Evolutionary conservation across 2,329 filamentous ascomycete genomes (phyloP).

Genomic region (Bertia moriformis): DNA sequence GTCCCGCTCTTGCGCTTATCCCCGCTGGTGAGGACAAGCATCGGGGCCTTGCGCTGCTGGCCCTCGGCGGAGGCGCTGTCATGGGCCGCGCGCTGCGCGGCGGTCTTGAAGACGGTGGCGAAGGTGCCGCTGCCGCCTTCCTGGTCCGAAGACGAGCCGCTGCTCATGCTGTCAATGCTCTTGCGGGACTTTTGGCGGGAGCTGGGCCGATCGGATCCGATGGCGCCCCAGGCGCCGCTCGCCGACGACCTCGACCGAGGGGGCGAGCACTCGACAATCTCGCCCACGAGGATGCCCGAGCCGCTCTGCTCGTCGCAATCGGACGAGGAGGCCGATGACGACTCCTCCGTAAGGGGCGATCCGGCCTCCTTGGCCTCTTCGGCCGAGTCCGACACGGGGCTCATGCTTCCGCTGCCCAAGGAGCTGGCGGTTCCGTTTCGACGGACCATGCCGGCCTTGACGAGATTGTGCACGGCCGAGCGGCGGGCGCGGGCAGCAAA

Average conservation of each 20-base stretch:
- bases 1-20: conserved; percentile 22
- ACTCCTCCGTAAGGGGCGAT: conserved; percentile 56
- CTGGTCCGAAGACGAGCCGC: conserved; percentile 29
- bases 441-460: conserved; percentile 76
- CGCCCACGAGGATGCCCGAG: conserved; percentile 69
- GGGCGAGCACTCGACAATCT: conserved; percentile 49
- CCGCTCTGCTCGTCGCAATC: conserved; percentile 53
- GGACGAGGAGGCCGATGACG: too few relatives aligned
- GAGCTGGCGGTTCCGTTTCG: conserved; percentile 63
- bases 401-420: conserved; percentile 55
- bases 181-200: conserved; percentile 50
- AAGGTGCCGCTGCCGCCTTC: conserved; percentile 49
- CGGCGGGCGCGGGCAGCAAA: conserved; percentile 86
- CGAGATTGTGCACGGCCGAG: conserved; percentile 78
- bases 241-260: conserved; percentile 65
- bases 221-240: conserved; percentile 62
- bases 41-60: conserved; percentile 69
- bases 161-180: conserved; percentile 52
- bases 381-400: conserved; percentile 71
- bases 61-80: conserved; percentile 39
- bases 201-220: conserved; percentile 71
- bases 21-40: conserved; percentile 76
- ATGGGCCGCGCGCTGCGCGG: conserved; percentile 33
- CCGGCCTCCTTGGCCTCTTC: conserved; percentile 52
- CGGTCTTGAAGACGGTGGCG: conserved; percentile 51